phyloP scores from a whole-genome alignment of 2,329 filamentous ascomycete species.

The Tolypocladium tundrense region DNA sequence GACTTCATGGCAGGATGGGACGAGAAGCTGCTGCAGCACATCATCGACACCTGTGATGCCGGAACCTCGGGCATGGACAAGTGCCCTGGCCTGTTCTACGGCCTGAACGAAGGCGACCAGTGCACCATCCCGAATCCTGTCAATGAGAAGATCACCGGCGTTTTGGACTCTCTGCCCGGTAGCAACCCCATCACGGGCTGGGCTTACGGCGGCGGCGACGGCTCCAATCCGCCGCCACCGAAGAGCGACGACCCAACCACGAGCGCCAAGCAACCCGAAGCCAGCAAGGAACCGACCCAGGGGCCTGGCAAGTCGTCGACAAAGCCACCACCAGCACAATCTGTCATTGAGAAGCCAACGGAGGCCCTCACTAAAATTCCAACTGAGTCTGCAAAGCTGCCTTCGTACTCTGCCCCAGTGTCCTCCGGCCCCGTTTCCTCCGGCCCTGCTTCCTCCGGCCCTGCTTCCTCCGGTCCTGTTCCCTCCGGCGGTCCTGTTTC shows the following conservation, averaged over 20 bases:
- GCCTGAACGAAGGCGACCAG: constrained; percentile 42
- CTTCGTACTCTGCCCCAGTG: neutral
- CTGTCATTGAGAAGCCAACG: neutral
- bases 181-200: constrained; percentile 44
- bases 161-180: constrained; percentile 41
- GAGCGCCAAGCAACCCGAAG: neutral
- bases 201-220: constrained; percentile 26
- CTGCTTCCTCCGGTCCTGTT: neutral
- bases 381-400: constrained; percentile 2
- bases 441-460: no score
- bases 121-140: constrained; percentile 41
- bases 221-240: neutral
- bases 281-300: neutral
- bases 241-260: neutral
- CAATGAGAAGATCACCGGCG: constrained; percentile 32
- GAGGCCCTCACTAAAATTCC: neutral
- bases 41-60: constrained; percentile 56
- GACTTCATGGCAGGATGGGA: constrained; percentile 72
- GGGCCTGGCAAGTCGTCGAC: neutral
- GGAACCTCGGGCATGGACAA: constrained; percentile 49
- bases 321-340: neutral
- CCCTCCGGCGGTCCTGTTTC: neutral
- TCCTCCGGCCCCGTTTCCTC: neutral
- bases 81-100: constrained; percentile 47
- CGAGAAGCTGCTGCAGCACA: constrained; percentile 49